phyloP scores from a whole-genome alignment of 1,284 basidiomycete genomes.

The Marasmius oreades region DNA sequence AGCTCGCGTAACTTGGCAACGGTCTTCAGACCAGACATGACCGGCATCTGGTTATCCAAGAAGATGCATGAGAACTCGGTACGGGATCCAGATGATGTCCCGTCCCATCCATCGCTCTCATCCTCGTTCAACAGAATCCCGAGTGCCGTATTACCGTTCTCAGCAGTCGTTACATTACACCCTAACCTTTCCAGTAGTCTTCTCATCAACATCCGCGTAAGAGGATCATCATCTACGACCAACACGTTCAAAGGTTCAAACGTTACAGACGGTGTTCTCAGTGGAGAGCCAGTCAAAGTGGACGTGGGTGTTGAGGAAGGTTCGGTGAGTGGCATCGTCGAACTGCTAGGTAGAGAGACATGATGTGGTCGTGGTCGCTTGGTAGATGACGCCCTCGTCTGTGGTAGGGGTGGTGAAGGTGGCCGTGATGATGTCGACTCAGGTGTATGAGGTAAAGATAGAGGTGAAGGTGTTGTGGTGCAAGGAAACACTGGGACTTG shows the following conservation, averaged over 20 bases:
- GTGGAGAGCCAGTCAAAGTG: constrained; percentile 21
- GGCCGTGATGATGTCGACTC: constrained; percentile 8
- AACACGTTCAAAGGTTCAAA: constrained; percentile 55
- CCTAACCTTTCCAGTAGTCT: constrained; percentile 78
- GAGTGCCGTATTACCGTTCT: constrained; percentile 82
- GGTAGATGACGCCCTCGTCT: constrained; percentile 21
- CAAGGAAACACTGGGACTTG: neutral
- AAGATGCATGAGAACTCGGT: constrained; percentile 69
- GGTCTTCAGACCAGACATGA: constrained; percentile 75
- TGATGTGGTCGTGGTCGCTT: neutral
- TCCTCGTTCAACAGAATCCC: constrained; percentile 59
- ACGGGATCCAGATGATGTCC: constrained; percentile 13
- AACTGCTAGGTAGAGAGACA: neutral
- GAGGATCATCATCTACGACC: constrained; percentile 75
- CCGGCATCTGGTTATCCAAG: constrained; percentile 87
- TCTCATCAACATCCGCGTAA: constrained; percentile 82
- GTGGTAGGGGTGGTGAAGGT: constrained; percentile 10
- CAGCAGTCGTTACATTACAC: constrained; percentile 76
- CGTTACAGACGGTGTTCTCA: constrained; percentile 25
- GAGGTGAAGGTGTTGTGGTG: constrained; percentile 2
- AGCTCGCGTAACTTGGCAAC: constrained; percentile 64
- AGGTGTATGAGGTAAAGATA: neutral
- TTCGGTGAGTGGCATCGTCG: neutral
- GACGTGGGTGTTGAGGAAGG: neutral
- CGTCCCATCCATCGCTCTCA: constrained; percentile 14